Conservation (phyloP, 352 stramenopile genomes). For the Globisporangium takayamanum region DNA sequence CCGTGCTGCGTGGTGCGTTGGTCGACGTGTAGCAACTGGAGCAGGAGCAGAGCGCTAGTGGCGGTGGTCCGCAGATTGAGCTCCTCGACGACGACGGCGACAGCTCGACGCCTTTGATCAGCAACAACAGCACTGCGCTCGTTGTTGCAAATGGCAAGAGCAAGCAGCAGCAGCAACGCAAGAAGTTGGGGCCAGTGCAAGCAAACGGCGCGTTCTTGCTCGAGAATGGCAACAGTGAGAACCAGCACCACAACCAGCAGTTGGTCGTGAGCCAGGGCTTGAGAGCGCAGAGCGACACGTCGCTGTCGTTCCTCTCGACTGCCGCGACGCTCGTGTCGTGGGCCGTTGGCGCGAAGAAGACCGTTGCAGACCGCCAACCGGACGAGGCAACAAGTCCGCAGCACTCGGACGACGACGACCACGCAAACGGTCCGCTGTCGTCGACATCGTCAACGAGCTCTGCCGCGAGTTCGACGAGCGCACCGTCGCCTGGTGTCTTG, state of each 20-base stretch:
- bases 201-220: slow-evolving; percentile 19
- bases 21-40: slow-evolving; percentile 19
- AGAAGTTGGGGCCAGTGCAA: slow-evolving; percentile 10
- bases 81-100: slow-evolving; percentile 44
- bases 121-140: slow-evolving; percentile 28
- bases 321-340: slow-evolving; percentile 58
- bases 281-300: slow-evolving; percentile 9
- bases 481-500: slow-evolving; percentile 53
- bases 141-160: slow-evolving; percentile 15
- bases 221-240: slow-evolving; percentile 31
- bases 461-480: slow-evolving; percentile 38
- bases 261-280: slow-evolving; percentile 33
- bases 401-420: slow-evolving; percentile 67
- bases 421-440: slow-evolving; percentile 35
- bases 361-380: slow-evolving; percentile 9
- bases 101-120: not conserved
- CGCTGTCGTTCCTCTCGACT: slow-evolving; percentile 29
- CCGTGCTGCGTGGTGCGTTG: not conserved
- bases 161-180: slow-evolving; percentile 1
- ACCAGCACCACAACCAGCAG: slow-evolving; percentile 8
- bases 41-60: slow-evolving; percentile 17
- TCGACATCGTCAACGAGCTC: slow-evolving; percentile 52
- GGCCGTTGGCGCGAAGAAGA: slow-evolving; percentile 49
- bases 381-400: slow-evolving; percentile 38
- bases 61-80: slow-evolving; percentile 32